phyloP scores from a whole-genome alignment of 805 yeast species.

The Wickerhamomyces rabaulensis region DNA sequence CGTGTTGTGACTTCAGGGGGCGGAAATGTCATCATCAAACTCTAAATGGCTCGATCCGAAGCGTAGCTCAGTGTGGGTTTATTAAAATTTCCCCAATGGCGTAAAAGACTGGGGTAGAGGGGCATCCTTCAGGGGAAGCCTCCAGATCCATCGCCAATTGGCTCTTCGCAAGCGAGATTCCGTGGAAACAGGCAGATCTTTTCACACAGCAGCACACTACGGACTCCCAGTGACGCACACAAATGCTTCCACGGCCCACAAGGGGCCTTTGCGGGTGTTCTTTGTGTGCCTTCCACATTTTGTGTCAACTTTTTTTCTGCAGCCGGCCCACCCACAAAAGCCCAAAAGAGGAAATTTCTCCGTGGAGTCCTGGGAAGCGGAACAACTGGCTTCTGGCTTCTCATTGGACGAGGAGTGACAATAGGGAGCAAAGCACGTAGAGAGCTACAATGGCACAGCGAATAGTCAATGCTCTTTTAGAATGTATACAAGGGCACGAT shows the following conservation, averaged over 20 bases:
- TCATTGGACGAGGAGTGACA: neutral
- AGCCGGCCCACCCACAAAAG: neutral
- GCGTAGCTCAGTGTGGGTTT: no score
- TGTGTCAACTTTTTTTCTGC: neutral
- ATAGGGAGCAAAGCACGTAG: neutral
- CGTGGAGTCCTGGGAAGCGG: neutral
- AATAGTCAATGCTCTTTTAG: no score
- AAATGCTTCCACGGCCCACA: no score
- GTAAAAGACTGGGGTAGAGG: neutral
- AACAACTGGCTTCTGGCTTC: neutral
- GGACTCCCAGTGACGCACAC: no score
- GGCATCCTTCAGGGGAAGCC: no score
- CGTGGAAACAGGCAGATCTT: no score
- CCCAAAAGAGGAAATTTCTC: neutral
- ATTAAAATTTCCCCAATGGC: neutral
- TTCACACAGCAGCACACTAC: no score
- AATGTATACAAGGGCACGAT: no score
- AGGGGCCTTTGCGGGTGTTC: neutral
- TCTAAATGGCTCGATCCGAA: neutral
- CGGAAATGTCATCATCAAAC: neutral
- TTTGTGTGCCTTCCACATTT: neutral
- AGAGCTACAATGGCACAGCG: neutral
- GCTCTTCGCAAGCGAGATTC: neutral
- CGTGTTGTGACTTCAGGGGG: neutral
- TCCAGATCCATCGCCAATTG: neutral